Evolutionary conservation across 306 rosid genomes (phyloP).

Genomic region (Rosa multiflora): DNA sequence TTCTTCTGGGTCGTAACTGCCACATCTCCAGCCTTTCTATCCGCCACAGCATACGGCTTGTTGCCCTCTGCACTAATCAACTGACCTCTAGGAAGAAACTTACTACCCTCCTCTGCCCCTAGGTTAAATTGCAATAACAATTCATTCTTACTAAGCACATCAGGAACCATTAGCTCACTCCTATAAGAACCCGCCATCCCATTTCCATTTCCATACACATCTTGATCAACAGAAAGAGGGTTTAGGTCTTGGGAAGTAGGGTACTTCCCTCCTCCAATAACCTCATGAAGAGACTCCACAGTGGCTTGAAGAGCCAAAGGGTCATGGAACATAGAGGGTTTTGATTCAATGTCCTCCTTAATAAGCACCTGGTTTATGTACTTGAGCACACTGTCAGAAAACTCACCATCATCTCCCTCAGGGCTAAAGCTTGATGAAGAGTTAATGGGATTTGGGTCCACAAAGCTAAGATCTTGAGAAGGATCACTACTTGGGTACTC

Average conservation of each 20-base stretch:
- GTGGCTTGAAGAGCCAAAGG: slow-evolving; percentile 49
- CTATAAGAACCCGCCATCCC: too few species aligned
- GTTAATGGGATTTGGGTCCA: not conserved
- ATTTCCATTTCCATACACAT: too few species aligned
- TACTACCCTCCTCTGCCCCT: too few species aligned
- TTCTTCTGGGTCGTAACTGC: too few species aligned
- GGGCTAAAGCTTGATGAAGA: slow-evolving; percentile 10
- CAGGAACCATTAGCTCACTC: too few species aligned
- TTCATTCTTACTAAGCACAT: too few species aligned
- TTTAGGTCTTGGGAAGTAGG: slow-evolving; percentile 25
- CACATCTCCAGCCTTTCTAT: too few species aligned
- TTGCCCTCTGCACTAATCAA: too few species aligned
- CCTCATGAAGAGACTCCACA: slow-evolving; percentile 53
- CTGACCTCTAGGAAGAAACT: too few species aligned
- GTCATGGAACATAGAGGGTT: slow-evolving; percentile 48
- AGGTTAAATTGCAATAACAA: too few species aligned
- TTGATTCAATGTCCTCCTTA: slow-evolving; percentile 26
- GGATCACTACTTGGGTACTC: slow-evolving; percentile 23
- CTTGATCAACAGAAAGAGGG: too few species aligned
- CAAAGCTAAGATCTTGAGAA: slow-evolving; percentile 23
- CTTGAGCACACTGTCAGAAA: slow-evolving; percentile 33
- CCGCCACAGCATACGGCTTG: too few species aligned
- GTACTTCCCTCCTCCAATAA: slow-evolving; percentile 31
- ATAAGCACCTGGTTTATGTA: slow-evolving; percentile 52
- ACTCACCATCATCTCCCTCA: slow-evolving; percentile 40